phyloP scores from a whole-genome alignment of 2,329 filamentous ascomycete genomes.

The Paracamarosporium sp. region DNA sequence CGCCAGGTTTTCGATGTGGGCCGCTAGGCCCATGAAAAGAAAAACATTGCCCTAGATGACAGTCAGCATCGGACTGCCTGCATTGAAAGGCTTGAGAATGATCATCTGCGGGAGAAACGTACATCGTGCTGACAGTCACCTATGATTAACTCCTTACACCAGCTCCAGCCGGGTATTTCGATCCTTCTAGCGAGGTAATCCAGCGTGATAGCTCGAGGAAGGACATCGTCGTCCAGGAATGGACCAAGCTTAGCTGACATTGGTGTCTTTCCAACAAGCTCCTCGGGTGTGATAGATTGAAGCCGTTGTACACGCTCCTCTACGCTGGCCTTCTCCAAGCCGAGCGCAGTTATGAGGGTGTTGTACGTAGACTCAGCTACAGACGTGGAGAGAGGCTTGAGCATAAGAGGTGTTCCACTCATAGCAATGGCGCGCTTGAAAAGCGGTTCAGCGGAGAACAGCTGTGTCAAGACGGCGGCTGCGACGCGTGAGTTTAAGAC shows the following conservation, averaged over 20 bases:
- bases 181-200: background rate
- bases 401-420: conserved; percentile 44
- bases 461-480: conserved; percentile 27
- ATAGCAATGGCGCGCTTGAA: conserved; percentile 32
- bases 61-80: no score
- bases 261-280: conserved; percentile 49
- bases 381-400: conserved; percentile 43
- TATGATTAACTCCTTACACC: conserved; percentile 53
- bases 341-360: conserved; percentile 46
- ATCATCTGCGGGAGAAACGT: conserved; percentile 26
- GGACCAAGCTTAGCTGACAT: conserved; percentile 42
- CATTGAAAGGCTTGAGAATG: no score
- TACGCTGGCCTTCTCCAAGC: conserved; percentile 38
- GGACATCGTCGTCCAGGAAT: conserved; percentile 51
- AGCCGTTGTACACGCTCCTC: conserved; percentile 50
- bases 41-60: conserved; percentile 22
- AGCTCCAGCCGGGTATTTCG: conserved; percentile 42
- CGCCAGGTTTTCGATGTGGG: conserved; percentile 26
- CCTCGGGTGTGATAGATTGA: conserved; percentile 42
- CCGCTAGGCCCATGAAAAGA: conserved; percentile 24
- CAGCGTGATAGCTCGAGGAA: conserved; percentile 30
- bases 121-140: conserved; percentile 56
- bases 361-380: conserved; percentile 51
- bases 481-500: conserved; percentile 4
- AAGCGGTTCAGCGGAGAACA: conserved; percentile 22